These are phyloP conservation scores for Kuraishia borneana DNA, from an alignment of 805 yeast genomes.

Conservation along the genomic window DNA sequence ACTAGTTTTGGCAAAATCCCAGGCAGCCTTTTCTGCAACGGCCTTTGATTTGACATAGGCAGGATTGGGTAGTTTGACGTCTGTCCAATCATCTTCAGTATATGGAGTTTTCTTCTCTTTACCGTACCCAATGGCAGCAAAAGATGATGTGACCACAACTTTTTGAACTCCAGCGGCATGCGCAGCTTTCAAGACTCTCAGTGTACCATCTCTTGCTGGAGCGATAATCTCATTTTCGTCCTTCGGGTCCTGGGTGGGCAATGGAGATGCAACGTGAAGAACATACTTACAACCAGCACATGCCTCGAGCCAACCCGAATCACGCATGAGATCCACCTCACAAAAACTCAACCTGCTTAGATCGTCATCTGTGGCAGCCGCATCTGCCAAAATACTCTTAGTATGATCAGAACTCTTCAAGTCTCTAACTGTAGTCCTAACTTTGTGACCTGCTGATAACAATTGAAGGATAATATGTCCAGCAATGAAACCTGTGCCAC, in stretches of 20 bases:
- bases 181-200: constrained; percentile 28
- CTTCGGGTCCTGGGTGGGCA: constrained; percentile 15
- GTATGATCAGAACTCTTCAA: constrained; percentile 8
- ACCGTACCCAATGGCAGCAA: constrained; percentile 28
- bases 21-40: constrained; percentile 26
- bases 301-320: constrained; percentile 26
- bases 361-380: constrained; percentile 9
- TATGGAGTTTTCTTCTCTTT: constrained; percentile 4
- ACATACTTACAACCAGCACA: constrained; percentile 20
- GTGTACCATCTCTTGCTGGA: constrained; percentile 40
- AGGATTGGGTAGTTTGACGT: constrained; percentile 16
- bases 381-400: no score
- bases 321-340: constrained; percentile 32
- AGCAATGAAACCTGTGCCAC: constrained; percentile 24
- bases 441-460: constrained; percentile 12
- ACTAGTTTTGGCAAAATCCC: constrained; percentile 20
- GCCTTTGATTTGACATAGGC: constrained; percentile 29
- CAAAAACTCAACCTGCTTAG: constrained; percentile 21
- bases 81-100: constrained; percentile 15
- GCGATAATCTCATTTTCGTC: constrained; percentile 28
- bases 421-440: constrained; percentile 17
- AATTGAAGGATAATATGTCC: constrained; percentile 14
- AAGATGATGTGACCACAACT: constrained; percentile 40
- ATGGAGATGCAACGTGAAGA: constrained; percentile 29
- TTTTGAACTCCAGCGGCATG: constrained; percentile 24